These are phyloP conservation scores for Aureobasidium sp. DNA, from an alignment of 2,329 filamentous ascomycete genomes.

Conservation along the genomic window DNA sequence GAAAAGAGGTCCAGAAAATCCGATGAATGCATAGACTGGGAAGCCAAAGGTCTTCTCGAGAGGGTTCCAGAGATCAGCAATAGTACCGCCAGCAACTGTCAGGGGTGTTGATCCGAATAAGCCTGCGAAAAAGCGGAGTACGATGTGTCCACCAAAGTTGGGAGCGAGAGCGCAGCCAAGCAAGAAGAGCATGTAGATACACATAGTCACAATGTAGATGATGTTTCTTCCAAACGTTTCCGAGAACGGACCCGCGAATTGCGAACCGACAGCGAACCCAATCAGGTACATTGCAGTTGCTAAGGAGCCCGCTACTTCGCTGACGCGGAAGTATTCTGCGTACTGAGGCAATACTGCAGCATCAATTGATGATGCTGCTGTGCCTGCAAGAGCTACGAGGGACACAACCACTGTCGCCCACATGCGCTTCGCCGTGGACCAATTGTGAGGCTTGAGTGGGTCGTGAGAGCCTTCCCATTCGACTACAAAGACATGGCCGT, in stretches of 20 bases:
- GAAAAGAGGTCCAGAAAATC: conserved; percentile 16
- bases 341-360: conserved; percentile 14
- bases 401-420: conserved; percentile 13
- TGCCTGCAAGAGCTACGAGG: conserved; percentile 11
- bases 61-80: conserved; percentile 23
- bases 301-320: conserved; percentile 7
- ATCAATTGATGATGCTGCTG: conserved; percentile 13
- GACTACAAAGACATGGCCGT: conserved; percentile 13
- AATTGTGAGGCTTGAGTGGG: conserved; percentile 14
- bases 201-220: conserved; percentile 20
- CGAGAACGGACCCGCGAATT: conserved; percentile 32
- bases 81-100: conserved; percentile 21
- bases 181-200: conserved; percentile 15
- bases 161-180: conserved; percentile 15
- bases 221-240: conserved; percentile 30
- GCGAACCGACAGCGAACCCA: conserved; percentile 33
- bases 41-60: conserved; percentile 20
- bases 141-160: conserved; percentile 21
- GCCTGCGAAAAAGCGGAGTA: conserved; percentile 23
- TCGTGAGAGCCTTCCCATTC: conserved; percentile 14
- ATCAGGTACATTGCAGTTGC: conserved; percentile 25
- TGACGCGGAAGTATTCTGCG: conserved; percentile 9
- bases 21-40: conserved; percentile 19
- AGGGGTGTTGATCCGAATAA: conserved; percentile 20
- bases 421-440: conserved; percentile 2